phyloP scores from a whole-genome alignment of 1,284 basidiomycete genomes.

The Kalmanozyma brasiliensis region DNA sequence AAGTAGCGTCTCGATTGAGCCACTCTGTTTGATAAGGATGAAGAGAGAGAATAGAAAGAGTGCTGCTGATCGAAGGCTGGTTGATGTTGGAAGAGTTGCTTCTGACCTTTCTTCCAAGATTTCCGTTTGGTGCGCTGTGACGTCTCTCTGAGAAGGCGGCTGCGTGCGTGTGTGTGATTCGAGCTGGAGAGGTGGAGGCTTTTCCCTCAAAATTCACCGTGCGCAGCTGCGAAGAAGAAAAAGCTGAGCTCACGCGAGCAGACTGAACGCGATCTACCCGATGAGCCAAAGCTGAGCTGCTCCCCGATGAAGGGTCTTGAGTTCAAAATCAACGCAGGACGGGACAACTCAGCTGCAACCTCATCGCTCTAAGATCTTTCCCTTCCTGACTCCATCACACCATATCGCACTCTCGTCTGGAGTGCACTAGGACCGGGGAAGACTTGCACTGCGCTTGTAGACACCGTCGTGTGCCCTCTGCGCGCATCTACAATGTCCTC shows the following conservation, averaged over 20 bases:
- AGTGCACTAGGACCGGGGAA: constrained; percentile 2
- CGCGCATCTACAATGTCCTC: too few relatives aligned
- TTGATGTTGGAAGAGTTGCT: constrained; percentile 2
- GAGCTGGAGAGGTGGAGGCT: constrained; percentile 16
- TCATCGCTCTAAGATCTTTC: not conserved
- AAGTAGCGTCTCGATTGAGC: too few relatives aligned
- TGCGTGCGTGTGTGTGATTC: constrained; percentile 2
- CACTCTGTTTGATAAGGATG: too few relatives aligned
- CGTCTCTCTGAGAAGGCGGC: constrained; percentile 2
- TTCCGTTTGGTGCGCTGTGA: constrained; percentile 14
- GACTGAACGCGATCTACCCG: not conserved
- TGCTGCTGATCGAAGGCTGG: not conserved
- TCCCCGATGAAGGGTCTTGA: constrained; percentile 12
- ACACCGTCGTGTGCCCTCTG: not conserved
- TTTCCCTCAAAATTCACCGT: not conserved
- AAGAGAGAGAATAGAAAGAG: not conserved
- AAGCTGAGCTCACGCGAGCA: constrained; percentile 37
- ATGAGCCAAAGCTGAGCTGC: not conserved
- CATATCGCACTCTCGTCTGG: constrained; percentile 4
- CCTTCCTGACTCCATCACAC: constrained; percentile 12
- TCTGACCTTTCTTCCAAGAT: not conserved
- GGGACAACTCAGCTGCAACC: not conserved
- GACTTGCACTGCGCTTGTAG: not conserved
- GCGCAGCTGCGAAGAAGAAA: not conserved
- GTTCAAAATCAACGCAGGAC: not conserved